Base-by-base conservation (phyloP, 2,329 filamentous ascomycete species). In the Clonostachys rosea region DNA sequence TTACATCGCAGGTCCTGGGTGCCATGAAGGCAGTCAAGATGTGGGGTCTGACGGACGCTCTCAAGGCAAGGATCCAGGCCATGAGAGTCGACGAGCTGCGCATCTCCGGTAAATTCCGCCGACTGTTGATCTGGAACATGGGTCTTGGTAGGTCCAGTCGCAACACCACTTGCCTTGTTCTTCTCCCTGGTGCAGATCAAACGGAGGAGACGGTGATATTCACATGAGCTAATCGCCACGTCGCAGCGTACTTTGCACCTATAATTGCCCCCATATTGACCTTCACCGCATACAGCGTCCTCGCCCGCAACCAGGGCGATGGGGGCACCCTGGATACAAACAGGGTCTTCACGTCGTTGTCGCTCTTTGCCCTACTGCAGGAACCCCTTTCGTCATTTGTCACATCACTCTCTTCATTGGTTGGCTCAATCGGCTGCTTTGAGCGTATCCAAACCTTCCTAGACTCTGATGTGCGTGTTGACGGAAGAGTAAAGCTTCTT, bases 21-120 rank as follows among this genome's bases (percentile, higher is more conserved):
- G 52, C 50, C 2, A 64, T 65, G 44, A 65, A 63, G 33, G 61
- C 58, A 3, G 53, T 58, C 16, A 65, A 64, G n/a, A 65, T 65
- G 62, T 51, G 60, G 1, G 62, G 62, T 0, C 43, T 61, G 1
- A 50, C 53, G 0, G 48, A 51, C 0, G 50, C 53, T 1, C 55
- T 61, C 11, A 47, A 50, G 5, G n/a, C 20, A 1, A 34, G 36
- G 1, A 56, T 60, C 18, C 49, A 54, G 12, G 41, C 24, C 11
- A 47, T 59, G 5, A 47, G 53, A 40, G 45, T 54, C 4, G 42
- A 40, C 6, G 53, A 61, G 33, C 47, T 61, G 6, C n/a, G 44
- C 12, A 43, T 40, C 12, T 58, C 58, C 2, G 49, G 51, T n/a
- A 48, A 46, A 20, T 59, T 50, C 34, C 56, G 59, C n/a, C 50